Base-by-base conservation (phyloP, 2,329 filamentous ascomycete genomes). In the Colletotrichum sp. region DNA sequence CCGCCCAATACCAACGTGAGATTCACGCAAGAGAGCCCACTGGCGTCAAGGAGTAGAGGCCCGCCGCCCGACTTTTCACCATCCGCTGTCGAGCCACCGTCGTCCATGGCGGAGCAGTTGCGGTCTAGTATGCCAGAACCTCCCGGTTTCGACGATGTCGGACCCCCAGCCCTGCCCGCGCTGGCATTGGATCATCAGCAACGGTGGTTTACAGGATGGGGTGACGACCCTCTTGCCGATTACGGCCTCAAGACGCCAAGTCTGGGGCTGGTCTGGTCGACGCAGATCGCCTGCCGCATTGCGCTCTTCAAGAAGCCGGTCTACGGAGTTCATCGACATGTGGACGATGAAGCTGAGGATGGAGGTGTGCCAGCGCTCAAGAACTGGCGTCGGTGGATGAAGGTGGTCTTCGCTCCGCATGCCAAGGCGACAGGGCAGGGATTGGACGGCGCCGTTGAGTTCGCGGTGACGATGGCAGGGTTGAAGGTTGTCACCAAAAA, bases 121-220 rank as follows among this genome's bases (percentile, higher is more conserved):
- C 80, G 81, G 29, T 82, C 82, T 29, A 84, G 81, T 78, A 79
- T 82, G 78, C 78, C 81, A 9, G 78, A 81, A 55, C 76, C 74
- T n/a, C 75, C 73, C 11, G 73, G 76, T 3, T 54, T 68, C 51
- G 93, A 95, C 4, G 81, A 82, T 58, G 71, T 78, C 12, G 79
- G 79, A 4, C 81, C 82, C 3, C 81, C 83, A 16, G 79, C 82
- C 2, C 84, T 84, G 0, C 83, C 88, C 15, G 90, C 92, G 1
- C 87, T 98, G 47, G 89, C 91, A 36, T 90, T 98, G 11, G 93
- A 97, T 78, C 94, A 98, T 83, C 96, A 98, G 83, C 95, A 98
- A 82, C 90, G 94, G 57, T 98, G 96, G 91, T 98, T 98, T 84
- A 97, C 96, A 6, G 96, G 97, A 76, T 98, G 97, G 96, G 95